phyloP scores from a whole-genome alignment of 2,329 filamentous ascomycete genomes.

The Colletotrichum sidae region DNA sequence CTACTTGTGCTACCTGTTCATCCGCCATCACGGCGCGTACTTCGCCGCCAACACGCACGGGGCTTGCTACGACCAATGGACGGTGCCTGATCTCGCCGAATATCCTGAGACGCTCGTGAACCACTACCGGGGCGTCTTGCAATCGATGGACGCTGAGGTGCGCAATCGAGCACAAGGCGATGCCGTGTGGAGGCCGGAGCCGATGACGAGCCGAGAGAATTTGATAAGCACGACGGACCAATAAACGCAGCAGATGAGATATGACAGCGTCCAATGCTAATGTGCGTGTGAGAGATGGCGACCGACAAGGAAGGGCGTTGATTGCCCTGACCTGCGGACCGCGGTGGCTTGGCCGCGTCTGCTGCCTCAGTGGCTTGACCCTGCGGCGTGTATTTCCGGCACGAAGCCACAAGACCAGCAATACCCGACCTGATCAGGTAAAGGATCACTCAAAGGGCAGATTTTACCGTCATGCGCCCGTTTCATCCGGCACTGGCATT shows the following conservation, averaged over 20 bases:
- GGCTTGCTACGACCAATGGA: constrained; percentile 39
- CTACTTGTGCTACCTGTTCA: constrained; percentile 38
- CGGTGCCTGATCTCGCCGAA: constrained; percentile 37
- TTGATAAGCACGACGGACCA: constrained; percentile 18
- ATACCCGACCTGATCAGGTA: not conserved
- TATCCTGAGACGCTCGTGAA: constrained; percentile 26
- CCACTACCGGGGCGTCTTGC: constrained; percentile 28
- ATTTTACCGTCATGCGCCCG: constrained; percentile 20
- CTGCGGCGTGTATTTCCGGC: no score
- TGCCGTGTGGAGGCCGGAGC: constrained; percentile 34
- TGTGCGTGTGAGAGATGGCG: not conserved
- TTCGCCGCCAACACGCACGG: constrained; percentile 37
- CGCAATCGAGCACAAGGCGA: not conserved
- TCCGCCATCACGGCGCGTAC: constrained; percentile 36
- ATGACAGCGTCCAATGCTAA: not conserved
- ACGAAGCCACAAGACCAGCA: not conserved
- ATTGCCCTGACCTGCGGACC: no score
- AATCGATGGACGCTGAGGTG: constrained; percentile 31
- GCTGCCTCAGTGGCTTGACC: no score
- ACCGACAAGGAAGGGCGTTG: no score
- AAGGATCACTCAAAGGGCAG: not conserved
- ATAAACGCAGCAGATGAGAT: not conserved
- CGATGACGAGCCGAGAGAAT: constrained; percentile 38
- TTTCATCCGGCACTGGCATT: not conserved
- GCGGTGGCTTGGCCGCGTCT: no score